Evolutionary conservation across 192 early-diverging fungal genomes (phyloP).

Genomic region (Anaeromyces robustus): DNA sequence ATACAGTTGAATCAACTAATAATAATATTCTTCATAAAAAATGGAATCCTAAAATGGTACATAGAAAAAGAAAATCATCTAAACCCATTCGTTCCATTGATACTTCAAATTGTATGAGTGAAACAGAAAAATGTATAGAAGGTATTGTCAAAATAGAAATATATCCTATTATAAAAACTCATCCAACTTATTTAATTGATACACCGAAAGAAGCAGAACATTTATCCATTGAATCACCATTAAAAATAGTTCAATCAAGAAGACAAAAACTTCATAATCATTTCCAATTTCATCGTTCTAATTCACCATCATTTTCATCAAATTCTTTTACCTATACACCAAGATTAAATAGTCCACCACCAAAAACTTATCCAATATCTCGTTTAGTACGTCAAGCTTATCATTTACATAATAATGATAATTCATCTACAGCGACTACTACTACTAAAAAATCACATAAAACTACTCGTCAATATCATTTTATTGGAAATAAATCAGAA

Average conservation of each 20-base stretch:
- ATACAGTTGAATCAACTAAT: too few relatives aligned
- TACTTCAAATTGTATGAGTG: neutral
- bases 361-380: neutral
- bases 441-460: too few relatives aligned
- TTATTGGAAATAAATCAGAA: neutral
- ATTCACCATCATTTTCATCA: neutral
- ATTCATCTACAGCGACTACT: too few relatives aligned
- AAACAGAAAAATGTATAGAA: neutral
- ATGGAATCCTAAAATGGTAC: neutral
- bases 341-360: neutral
- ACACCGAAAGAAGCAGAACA: neutral
- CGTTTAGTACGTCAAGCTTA: neutral
- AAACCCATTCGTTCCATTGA: neutral
- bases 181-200: neutral
- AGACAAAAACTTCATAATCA: neutral
- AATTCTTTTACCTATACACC: neutral
- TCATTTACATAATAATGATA: too few relatives aligned
- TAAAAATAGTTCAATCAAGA: neutral
- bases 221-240: neutral
- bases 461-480: neutral
- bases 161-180: neutral
- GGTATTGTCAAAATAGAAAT: neutral
- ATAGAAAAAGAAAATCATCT: neutral
- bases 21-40: neutral
- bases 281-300: neutral